Evolutionary conservation across 1,284 basidiomycete species (phyloP).

Genomic region (Moniliella sp.): DNA sequence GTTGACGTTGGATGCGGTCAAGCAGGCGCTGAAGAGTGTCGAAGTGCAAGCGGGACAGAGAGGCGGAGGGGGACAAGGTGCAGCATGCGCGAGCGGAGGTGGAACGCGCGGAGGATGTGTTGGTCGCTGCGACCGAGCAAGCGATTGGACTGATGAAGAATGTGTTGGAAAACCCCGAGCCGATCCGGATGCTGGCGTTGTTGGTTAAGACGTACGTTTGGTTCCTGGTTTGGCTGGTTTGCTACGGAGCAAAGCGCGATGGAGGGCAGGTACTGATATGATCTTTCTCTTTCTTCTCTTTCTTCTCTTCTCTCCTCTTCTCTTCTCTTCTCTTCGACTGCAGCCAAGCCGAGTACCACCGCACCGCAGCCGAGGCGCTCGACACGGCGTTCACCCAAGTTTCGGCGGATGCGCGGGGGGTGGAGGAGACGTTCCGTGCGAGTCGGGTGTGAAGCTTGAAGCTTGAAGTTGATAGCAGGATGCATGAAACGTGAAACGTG

Average conservation of each 20-base stretch:
- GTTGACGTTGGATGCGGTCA: constrained; percentile 28
- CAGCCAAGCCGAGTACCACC: constrained; percentile 34
- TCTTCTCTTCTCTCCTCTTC: no score
- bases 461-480: no score
- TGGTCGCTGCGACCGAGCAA: constrained; percentile 89
- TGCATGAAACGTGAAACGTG: no score
- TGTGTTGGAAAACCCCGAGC: constrained; percentile 88
- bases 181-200: constrained; percentile 73
- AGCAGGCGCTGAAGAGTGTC: constrained; percentile 20
- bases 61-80: not conserved
- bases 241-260: no score
- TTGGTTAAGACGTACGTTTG: constrained; percentile 77
- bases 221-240: no score
- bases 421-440: no score
- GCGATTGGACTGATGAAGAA: constrained; percentile 95
- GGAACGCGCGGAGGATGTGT: constrained; percentile 35
- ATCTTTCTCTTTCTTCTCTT: no score
- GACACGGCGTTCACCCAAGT: no score
- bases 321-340: no score
- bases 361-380: not conserved
- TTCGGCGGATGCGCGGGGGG: no score
- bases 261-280: no score
- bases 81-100: constrained; percentile 14
- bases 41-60: constrained; percentile 8
- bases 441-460: no score